Conservation (phyloP, 768 basidiomycete species). For the Bullera alba region DNA sequence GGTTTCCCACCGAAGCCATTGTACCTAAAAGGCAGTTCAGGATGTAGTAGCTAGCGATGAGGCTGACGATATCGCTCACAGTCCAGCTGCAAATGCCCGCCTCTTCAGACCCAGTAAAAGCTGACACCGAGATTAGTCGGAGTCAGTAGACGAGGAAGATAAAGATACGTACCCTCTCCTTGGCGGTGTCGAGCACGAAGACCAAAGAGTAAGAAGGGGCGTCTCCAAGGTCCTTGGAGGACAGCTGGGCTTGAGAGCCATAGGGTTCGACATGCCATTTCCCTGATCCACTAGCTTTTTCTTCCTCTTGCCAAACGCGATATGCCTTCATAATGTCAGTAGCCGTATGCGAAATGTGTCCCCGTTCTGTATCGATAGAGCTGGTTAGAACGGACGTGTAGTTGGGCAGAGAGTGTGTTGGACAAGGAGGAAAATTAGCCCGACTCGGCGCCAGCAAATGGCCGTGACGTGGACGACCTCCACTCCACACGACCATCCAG, state of each 20-base stretch:
- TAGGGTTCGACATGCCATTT: no score
- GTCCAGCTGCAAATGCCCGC: constrained; percentile 35
- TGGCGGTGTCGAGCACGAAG: constrained; percentile 21
- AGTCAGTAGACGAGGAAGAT: not conserved
- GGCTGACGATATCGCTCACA: constrained; percentile 14
- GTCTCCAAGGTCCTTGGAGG: constrained; percentile 3
- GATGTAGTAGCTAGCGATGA: not conserved
- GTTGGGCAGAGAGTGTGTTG: not conserved
- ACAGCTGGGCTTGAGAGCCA: not conserved
- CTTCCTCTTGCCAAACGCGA: no score
- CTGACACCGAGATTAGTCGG: constrained; percentile 19
- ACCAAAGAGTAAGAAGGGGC: constrained; percentile 11
- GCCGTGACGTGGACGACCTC: not conserved
- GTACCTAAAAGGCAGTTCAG: constrained; percentile 52
- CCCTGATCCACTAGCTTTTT: no score
- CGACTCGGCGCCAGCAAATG: not conserved
- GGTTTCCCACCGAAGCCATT: constrained; percentile 90
- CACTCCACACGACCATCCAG: not conserved
- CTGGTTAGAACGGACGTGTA: not conserved
- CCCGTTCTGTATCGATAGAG: not conserved
- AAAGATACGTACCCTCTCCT: constrained; percentile 6
- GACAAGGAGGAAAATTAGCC: not conserved
- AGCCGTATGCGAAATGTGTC: not conserved
- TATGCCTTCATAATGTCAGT: no score
- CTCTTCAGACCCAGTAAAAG: constrained; percentile 42